Evolutionary conservation across 306 rosid species (phyloP), one percentile per base, ranked within the genome.

Genomic region (Fragaria ananassa): DNA sequence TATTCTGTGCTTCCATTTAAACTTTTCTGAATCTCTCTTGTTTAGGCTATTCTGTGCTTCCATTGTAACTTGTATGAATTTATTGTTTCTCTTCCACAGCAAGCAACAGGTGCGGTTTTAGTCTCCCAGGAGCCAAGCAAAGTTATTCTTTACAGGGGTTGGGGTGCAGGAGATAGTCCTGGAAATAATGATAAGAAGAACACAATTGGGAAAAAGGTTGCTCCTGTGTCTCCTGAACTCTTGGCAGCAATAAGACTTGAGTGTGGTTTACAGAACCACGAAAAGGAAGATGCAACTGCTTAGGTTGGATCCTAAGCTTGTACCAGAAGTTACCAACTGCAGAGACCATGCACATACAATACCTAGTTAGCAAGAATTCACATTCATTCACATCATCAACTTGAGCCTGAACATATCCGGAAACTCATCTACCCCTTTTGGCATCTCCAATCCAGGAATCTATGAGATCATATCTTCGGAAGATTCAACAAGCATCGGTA

Each of bases 61-160:
- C n/a, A n/a, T n/a, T n/a, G n/a, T n/a, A n/a, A n/a, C n/a, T n/a
- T n/a, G n/a, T n/a, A n/a, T n/a, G n/a, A n/a, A n/a, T n/a, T n/a
- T n/a, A n/a, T n/a, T n/a, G n/a, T n/a, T 25, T 25, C 25, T 25
- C 46, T 66, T 72, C 31, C 77, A 15, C 87, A 95, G 98, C 87
- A 90, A 85, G 96, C 89, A 79, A 95, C 97, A 4, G 96, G 97
- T 57, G 92, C 83, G 7, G 86, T 95, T 83, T 84, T 92, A 60
- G 90, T 92, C 80, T 95, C 98, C 79, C 98, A 82, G 68, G 96
- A 95, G 83, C 97, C 95, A 21, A 86, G 85, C 83, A 95, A 92
- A 76, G 84, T 95, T 62, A 88, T 95, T 75, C 93, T 95, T 76
- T 95, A 90, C 83, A 76, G 97, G 80, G 97, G 97, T 51, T 92